Conservation (phyloP, 371 early-diverging fungal genomes). For the Choanephora cucurbitarum region DNA sequence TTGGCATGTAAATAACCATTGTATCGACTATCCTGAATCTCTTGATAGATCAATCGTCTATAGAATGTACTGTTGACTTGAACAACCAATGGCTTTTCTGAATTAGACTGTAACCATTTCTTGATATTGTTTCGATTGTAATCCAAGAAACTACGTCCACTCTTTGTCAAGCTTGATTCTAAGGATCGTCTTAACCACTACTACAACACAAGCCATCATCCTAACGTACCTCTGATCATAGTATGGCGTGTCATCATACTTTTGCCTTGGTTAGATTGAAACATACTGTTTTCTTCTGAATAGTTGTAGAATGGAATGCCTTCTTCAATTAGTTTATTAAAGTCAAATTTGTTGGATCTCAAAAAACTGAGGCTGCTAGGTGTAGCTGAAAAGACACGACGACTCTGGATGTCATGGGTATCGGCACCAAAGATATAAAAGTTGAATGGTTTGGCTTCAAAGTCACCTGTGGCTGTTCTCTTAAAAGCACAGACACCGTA, state of each 20-base stretch:
- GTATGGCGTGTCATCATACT: constrained; percentile 14
- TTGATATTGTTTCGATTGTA: constrained; percentile 16
- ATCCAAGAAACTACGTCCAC: constrained; percentile 18
- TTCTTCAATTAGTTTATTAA: constrained; percentile 63
- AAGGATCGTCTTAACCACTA: not conserved
- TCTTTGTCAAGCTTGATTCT: constrained; percentile 15
- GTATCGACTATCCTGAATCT: constrained; percentile 51
- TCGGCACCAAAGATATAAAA: constrained; percentile 80
- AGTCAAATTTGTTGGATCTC: constrained; percentile 71
- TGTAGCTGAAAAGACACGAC: constrained; percentile 63
- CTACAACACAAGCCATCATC: too few species aligned
- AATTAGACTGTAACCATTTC: constrained; percentile 41
- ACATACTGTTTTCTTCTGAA: constrained; percentile 33
- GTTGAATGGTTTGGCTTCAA: constrained; percentile 80
- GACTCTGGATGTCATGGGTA: constrained; percentile 27
- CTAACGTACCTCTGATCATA: constrained; percentile 17
- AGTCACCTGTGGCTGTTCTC: constrained; percentile 43
- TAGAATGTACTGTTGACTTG: constrained; percentile 49
- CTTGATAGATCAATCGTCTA: constrained; percentile 63
- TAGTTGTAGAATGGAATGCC: constrained; percentile 51
- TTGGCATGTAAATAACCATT: constrained; percentile 40
- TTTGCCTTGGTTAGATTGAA: constrained; percentile 15
- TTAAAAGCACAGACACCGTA: constrained; percentile 80
- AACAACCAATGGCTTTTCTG: constrained; percentile 36
- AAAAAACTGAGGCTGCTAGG: constrained; percentile 60